Conservation (phyloP, 495 filamentous ascomycete species). For the Cercophora samala region DNA sequence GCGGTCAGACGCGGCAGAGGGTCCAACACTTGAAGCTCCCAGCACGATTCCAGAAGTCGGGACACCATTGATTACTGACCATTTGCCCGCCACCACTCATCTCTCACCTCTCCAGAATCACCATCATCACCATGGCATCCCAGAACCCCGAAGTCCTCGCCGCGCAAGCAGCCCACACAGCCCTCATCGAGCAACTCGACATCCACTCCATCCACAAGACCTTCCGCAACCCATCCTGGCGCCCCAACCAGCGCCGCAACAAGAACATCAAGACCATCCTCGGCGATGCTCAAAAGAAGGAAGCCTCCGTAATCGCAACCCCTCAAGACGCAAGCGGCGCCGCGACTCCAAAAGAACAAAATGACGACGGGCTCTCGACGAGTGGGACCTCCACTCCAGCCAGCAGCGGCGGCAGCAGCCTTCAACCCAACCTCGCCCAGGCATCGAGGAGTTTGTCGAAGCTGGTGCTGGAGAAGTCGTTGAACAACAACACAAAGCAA, state of each 20-base stretch:
- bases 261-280: slow-evolving; percentile 97
- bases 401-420: slow-evolving; percentile 34
- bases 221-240: slow-evolving; percentile 87
- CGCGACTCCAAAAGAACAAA: slow-evolving; percentile 66
- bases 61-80: background rate
- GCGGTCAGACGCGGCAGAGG: slow-evolving; percentile 30
- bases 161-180: slow-evolving; percentile 50
- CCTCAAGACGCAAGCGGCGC: slow-evolving; percentile 74
- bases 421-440: slow-evolving; percentile 71
- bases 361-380: slow-evolving; percentile 51
- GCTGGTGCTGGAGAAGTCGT: slow-evolving; percentile 72
- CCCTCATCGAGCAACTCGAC: slow-evolving; percentile 80
- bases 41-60: background rate
- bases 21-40: slow-evolving; percentile 5
- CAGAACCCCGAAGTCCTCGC: slow-evolving; percentile 34
- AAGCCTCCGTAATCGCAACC: slow-evolving; percentile 72
- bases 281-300: slow-evolving; percentile 80
- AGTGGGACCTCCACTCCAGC: slow-evolving; percentile 60
- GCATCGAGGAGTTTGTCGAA: slow-evolving; percentile 79
- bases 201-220: slow-evolving; percentile 75
- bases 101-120: background rate
- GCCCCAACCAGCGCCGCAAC: slow-evolving; percentile 88
- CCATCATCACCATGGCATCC: slow-evolving; percentile 22
- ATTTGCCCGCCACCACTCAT: background rate
- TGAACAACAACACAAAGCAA: slow-evolving; percentile 15